Percentiles rank a stretch among this genome's conserved stretches.
Conservation (phyloP, 2,329 filamentous ascomycete species). For the Arthroderma sp. region DNA sequence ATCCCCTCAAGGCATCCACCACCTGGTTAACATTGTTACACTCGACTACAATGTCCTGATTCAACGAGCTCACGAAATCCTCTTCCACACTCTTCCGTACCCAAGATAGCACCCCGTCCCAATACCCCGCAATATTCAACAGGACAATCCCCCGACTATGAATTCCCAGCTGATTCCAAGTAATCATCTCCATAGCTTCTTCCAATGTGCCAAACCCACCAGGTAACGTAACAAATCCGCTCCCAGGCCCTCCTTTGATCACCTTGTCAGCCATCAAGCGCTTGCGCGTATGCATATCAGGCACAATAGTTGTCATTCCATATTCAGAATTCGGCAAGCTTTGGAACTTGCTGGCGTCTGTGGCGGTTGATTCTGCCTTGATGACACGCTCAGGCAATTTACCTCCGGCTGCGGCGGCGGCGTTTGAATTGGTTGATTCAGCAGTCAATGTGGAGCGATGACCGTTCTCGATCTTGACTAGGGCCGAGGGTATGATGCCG, state of each 20-base stretch:
- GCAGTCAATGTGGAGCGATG: slow-evolving; percentile 13
- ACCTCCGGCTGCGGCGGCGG: slow-evolving; percentile 31
- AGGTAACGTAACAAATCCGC: slow-evolving; percentile 75
- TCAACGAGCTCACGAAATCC: slow-evolving; percentile 61
- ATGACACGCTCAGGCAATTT: slow-evolving; percentile 45
- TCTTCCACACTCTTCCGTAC: slow-evolving; percentile 59
- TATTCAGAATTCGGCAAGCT: slow-evolving; percentile 39
- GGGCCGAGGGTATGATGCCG: slow-evolving; percentile 80
- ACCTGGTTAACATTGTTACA: slow-evolving; percentile 61
- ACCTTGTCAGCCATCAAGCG: slow-evolving; percentile 85
- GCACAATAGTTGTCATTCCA: slow-evolving; percentile 74
- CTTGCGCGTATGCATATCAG: slow-evolving; percentile 95
- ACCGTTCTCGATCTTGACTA: slow-evolving; percentile 57
- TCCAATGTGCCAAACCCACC: slow-evolving; percentile 93
- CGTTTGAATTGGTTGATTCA: slow-evolving; percentile 4
- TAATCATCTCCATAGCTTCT: slow-evolving; percentile 87
- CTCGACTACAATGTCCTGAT: slow-evolving; percentile 65
- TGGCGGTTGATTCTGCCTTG: slow-evolving; percentile 25
- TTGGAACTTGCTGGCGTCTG: slow-evolving; percentile 13
- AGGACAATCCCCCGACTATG: slow-evolving; percentile 68
- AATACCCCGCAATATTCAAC: slow-evolving; percentile 82
- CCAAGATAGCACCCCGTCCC: slow-evolving; percentile 76
- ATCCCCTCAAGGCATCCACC: slow-evolving; percentile 55
- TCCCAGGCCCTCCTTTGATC: slow-evolving; percentile 63
- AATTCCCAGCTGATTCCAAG: slow-evolving; percentile 93